Conservation (phyloP, 352 stramenopile genomes). For the Pythium scleroteichum region DNA sequence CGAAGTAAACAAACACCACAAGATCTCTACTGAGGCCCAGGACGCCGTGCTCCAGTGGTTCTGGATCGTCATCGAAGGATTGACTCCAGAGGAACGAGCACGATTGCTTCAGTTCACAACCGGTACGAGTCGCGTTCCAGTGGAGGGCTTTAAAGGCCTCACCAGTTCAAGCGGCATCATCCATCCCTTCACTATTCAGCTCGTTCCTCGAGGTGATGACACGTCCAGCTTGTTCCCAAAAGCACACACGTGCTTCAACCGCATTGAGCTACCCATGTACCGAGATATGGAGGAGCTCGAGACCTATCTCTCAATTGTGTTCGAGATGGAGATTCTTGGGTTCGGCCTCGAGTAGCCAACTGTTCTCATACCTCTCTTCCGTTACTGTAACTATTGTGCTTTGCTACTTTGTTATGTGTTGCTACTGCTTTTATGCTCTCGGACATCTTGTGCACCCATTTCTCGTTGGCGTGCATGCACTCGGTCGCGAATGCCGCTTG, state of each 20-base stretch:
- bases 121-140: conserved; percentile 93
- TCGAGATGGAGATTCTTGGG: conserved; percentile 85
- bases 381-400: conserved; percentile 4
- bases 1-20: conserved; percentile 48
- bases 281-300: conserved; percentile 82
- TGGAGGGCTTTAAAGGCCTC: conserved; percentile 80
- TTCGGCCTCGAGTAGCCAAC: conserved; percentile 67
- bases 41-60: conserved; percentile 88
- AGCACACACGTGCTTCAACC: conserved; percentile 90
- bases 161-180: conserved; percentile 82
- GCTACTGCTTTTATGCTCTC: conserved; percentile 36
- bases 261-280: conserved; percentile 85
- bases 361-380: conserved; percentile 1
- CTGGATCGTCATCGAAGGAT: conserved; percentile 81
- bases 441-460: conserved; percentile 47
- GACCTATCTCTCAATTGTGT: conserved; percentile 79
- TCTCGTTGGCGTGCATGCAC: conserved; percentile 52
- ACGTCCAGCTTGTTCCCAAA: conserved; percentile 66
- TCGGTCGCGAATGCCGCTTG: conserved; percentile 50
- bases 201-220: conserved; percentile 49
- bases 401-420: conserved; percentile 19
- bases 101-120: conserved; percentile 98
- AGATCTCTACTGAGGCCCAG: conserved; percentile 43
- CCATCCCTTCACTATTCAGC: conserved; percentile 78
- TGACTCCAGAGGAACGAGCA: conserved; percentile 93